Evolutionary conservation across 2,329 filamentous ascomycete genomes (phyloP), one percentile per base, ranked within the genome.

Genomic region (Aspergillus pseudoterreus): DNA sequence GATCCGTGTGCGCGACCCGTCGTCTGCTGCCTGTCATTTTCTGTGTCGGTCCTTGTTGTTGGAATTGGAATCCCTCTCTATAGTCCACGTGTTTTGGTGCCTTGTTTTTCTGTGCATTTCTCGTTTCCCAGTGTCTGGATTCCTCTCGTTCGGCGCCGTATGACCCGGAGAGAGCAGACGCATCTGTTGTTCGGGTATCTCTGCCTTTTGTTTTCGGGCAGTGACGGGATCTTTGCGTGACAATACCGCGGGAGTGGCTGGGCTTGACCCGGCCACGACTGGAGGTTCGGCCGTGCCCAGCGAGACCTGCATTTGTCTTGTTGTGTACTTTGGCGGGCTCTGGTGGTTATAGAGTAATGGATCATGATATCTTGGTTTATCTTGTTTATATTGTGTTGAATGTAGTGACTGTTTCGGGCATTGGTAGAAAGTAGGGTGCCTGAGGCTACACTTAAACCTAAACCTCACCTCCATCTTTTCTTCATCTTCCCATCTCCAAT

Each of bases 81-180:
- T 27, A 41, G 14, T 38, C 35, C 35, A 38, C 15, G 35, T 38
- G 35, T 17, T 38, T 30, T n/a, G 35, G 35, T 53, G 51, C 50
- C 50, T 50, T 52, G 36, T 46, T 53, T 38, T 50, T 32, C 48
- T 51, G 47, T 53, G 47, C 43, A 32, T 48, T 45, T 56, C 47
- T 51, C 48, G 54, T 54, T 54, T 35, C 47, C 45, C 41, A 19
- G 43, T 51, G 33, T 35, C 33, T 35, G 33, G 4, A 22, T 22
- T 35, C n/a, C 33, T 46, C 43, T 15, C 41, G 24, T 46, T 38
- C 24, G 21, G 43, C 32, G 43, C 39, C 27, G 12, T 21, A 38
- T 10, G 45, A 35, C 22, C 22, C 22, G 22, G 22, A 6, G 22
- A 6, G 22, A 22, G 5, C 22, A 22, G 42, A 36, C 38, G 24